Base-by-base conservation (phyloP, 2,329 filamentous ascomycete species). In the Blastomyces silverae region DNA sequence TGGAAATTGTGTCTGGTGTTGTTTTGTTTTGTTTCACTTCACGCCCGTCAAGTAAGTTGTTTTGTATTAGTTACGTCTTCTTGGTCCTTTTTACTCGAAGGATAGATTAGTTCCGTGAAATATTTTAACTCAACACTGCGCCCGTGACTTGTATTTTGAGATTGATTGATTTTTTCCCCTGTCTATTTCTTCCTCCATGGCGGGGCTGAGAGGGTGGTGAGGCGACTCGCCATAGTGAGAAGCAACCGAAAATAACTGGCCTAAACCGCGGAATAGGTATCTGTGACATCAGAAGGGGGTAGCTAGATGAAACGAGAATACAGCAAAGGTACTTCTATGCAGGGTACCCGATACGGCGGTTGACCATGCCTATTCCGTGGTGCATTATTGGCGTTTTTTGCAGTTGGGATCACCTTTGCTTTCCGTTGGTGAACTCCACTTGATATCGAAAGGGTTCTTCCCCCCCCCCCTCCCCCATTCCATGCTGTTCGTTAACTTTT, bases 241-340 rank as follows among this genome's bases (percentile, higher is more conserved):
- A 52, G 48, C 10, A 13, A 22, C 15, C 8, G 10, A 22, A 52
- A 25, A 25, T 25, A 15, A 52, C 48, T 25, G 22, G 22, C 22
- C 28, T 13, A 13, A 25, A 39, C 37, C 2, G 37, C 13, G 10
- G 37, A 39, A 11, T 39, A 44, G 5, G 56, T 25, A 44, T 2
- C 11, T 7, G 34, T 58, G 22, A 58, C 56, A 58, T 58, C 34
- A 42, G n/a, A 37, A 17, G 20, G 8, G 31, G 56, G 56, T 44
- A 42, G 56, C 56, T n/a, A 17, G 56, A 44, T 58, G 56, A 58
- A 58, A 58, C 34, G 42, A 6, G 34, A 58, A 58, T 58, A 25
- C 56, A 42, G 37, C 17, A 25, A n/a, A n/a, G 37, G 20, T 37
- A 37, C n/a, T 3, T 15, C n/a, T 10, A 22, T 39, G 56, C 20